A percentile compares a stretch with the other conserved stretches of the same genome.
Evolutionary conservation across 352 stramenopile species (phyloP).

Genomic region (Globisporangium viniferum): DNA sequence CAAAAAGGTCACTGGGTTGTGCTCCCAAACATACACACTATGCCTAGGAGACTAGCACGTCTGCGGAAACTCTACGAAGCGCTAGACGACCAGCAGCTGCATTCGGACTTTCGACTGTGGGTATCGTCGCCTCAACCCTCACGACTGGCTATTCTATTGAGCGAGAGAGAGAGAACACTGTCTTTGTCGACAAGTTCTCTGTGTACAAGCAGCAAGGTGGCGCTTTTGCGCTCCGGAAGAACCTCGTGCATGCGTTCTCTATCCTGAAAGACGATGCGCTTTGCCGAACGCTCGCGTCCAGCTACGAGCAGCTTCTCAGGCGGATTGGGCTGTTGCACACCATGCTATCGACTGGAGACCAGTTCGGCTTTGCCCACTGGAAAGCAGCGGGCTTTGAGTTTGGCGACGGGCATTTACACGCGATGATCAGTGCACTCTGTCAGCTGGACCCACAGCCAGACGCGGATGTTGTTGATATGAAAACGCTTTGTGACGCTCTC

Average conservation of each 20-base stretch:
- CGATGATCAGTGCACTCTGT: constrained; percentile 1
- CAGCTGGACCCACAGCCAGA: not conserved
- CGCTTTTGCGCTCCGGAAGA: constrained; percentile 21
- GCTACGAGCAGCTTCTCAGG: constrained; percentile 20
- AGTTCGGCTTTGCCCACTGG: constrained; percentile 19
- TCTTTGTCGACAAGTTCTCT: not conserved
- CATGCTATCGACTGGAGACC: constrained; percentile 12
- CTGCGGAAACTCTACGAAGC: constrained; percentile 31
- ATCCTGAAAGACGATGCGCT: constrained; percentile 21
- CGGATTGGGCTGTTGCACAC: constrained; percentile 24
- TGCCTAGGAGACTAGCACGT: constrained; percentile 16
- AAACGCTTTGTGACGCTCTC: constrained; percentile 1
- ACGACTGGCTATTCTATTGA: too few species aligned
- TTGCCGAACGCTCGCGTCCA: constrained; percentile 9
- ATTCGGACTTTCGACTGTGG: constrained; percentile 70
- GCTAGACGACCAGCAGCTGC: constrained; percentile 24
- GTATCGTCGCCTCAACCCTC: constrained; percentile 23
- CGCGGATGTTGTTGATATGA: constrained; percentile 2
- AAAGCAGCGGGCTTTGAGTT: constrained; percentile 3
- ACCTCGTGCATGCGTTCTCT: constrained; percentile 25
- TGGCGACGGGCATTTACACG: constrained; percentile 12
- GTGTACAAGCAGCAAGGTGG: constrained; percentile 18
- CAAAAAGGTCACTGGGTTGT: constrained; percentile 58
- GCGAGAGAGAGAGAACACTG: not conserved
- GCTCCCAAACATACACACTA: constrained; percentile 34